Evolutionary conservation across 192 early-diverging fungal species (phyloP).

Genomic region (Umbelopsis sp.): DNA sequence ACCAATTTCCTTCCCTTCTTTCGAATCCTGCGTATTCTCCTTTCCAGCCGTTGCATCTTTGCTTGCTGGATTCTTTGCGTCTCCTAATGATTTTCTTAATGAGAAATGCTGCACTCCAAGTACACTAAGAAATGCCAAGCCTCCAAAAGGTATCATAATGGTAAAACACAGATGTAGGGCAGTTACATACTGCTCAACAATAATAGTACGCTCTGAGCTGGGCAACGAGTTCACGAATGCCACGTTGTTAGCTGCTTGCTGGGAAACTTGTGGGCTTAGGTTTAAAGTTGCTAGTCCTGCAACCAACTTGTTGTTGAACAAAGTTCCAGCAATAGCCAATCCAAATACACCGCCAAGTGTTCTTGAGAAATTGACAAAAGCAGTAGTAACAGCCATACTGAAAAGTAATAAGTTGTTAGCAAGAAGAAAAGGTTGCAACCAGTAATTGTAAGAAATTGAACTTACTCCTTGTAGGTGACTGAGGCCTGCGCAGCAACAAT

Average conservation of each 20-base stretch:
- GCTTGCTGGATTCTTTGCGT: not conserved
- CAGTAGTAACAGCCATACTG: constrained; percentile 33
- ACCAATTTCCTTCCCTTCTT: not conserved
- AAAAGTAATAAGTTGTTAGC: constrained; percentile 18
- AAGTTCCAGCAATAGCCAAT: constrained; percentile 63
- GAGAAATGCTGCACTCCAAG: not conserved
- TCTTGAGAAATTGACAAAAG: constrained; percentile 51
- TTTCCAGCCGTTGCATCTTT: not conserved
- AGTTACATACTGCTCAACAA: constrained; percentile 1
- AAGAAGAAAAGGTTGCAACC: not conserved
- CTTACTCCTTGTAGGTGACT: constrained; percentile 55
- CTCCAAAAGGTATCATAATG: constrained; percentile 8
- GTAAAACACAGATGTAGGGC: not conserved
- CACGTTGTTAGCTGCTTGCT: not conserved
- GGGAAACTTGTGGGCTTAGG: not conserved
- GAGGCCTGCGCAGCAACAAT: constrained; percentile 75
- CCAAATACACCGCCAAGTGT: constrained; percentile 58
- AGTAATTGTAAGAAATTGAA: not conserved
- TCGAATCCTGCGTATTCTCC: not conserved
- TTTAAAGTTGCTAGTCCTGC: not conserved
- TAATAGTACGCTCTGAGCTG: not conserved
- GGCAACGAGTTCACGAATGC: not conserved
- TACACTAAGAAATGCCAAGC: not conserved
- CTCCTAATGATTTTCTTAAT: not conserved
- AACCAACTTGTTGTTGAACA: constrained; percentile 49